Evolutionary conservation across 2,329 filamentous ascomycete species (phyloP), one percentile per base, ranked within the genome.

Genomic region (Graphilbum ipis-grandicollis): DNA sequence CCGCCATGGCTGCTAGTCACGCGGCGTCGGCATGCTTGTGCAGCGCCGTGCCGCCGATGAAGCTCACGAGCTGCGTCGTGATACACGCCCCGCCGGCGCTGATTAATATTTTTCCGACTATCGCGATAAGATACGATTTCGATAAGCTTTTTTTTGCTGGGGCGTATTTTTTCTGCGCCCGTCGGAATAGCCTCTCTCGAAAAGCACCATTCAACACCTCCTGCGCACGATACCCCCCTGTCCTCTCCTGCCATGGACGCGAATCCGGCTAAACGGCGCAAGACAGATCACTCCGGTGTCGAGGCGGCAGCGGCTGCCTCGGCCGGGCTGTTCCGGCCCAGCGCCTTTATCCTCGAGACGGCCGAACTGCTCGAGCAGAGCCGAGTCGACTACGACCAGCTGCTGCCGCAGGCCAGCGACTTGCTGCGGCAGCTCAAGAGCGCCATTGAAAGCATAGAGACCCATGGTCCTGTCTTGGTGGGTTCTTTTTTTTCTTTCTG

Each of bases 351-450:
- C 34, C 51, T 75, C 35, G 66, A 75, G 52, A 68, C 70, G 3
- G 66, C 73, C 33, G 70, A 76, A 51, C 56, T 76, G 15, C 50
- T 75, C 41, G 63, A 62, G 40, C 65, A 72, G 42, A 60, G 65
- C 39, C 63, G 59, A 38, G 49, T 71, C 18, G 63, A 73, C 48
- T 68, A 72, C 46, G 49, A 47, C 25, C 62, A 60, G 41, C 50
- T 59, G 13, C 58, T 74, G 37, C 52, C 59, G 2, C 62, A 57
- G 9, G 62, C 64, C 5, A 63, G 73, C 35, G 53, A 53, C 17
- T 56, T 65, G 3, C 48, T 76, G 25, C 63, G 66, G 41, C 55
- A 56, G 31, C 48, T 75, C 33, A 75, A 71, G 51, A 57, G 56
- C 30, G 51, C 60, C 5, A 62, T 75, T 13, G 69, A 74, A 37